phyloP scores from a whole-genome alignment of 768 basidiomycete genomes.

The Hirschioporus abietinus region DNA sequence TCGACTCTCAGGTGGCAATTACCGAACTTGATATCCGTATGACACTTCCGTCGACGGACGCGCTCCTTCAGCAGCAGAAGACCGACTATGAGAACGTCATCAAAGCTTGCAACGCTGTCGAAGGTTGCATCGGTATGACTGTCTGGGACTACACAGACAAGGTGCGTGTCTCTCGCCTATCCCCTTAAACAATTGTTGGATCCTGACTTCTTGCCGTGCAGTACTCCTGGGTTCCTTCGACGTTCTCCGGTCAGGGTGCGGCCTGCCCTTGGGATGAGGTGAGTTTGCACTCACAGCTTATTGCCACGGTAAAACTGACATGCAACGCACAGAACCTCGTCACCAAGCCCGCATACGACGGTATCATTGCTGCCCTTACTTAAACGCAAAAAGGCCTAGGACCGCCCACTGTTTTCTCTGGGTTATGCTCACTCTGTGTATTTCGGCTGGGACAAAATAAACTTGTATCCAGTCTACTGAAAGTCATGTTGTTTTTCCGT shows the following conservation, averaged over 20 bases:
- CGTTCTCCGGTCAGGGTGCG: slow-evolving; percentile 30
- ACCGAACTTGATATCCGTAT: slow-evolving; percentile 67
- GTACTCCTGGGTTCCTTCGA: slow-evolving; percentile 32
- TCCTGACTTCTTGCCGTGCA: neutral
- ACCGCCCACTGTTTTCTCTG: neutral
- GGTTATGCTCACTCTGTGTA: neutral
- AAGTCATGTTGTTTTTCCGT: neutral
- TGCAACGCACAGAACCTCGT: slow-evolving; percentile 23
- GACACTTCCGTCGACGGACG: slow-evolving; percentile 44
- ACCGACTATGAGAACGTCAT: slow-evolving; percentile 54
- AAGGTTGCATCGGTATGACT: slow-evolving; percentile 32
- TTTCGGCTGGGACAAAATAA: neutral
- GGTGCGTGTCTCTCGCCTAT: slow-evolving; percentile 7
- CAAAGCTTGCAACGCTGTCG: slow-evolving; percentile 40
- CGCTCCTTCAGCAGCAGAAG: slow-evolving; percentile 47
- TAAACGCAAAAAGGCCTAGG: neutral
- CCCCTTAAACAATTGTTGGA: neutral
- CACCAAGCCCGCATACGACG: slow-evolving; percentile 42
- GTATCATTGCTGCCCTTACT: slow-evolving; percentile 31
- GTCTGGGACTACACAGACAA: slow-evolving; percentile 40
- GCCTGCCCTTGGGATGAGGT: slow-evolving; percentile 23
- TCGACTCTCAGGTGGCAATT: slow-evolving; percentile 38
- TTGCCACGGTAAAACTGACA: neutral
- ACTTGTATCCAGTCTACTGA: neutral
- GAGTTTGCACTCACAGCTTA: neutral